phyloP scores from a whole-genome alignment of 371 early-diverging fungal genomes.

The Rhizomucor miehei region DNA sequence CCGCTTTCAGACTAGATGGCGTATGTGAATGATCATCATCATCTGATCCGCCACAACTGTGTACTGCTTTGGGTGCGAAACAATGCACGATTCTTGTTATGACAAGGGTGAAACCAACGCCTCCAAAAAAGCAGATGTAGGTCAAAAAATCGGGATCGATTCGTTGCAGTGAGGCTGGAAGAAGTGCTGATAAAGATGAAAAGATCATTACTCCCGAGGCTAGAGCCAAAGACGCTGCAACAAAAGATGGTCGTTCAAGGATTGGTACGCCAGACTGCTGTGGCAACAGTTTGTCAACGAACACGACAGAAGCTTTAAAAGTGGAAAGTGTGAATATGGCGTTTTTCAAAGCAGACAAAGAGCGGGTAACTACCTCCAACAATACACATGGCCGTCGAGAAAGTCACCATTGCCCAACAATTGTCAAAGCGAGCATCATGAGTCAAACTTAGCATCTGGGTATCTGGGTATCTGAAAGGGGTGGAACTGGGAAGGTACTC shows the following conservation, averaged over 20 bases:
- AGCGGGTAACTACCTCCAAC: background rate
- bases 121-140: conserved; percentile 34
- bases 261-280: conserved; percentile 7
- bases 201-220: conserved; percentile 44
- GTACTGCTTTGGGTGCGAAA: conserved; percentile 39
- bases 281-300: conserved; percentile 11
- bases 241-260: conserved; percentile 10
- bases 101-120: conserved; percentile 27
- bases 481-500: too few relatives aligned
- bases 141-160: conserved; percentile 12
- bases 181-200: conserved; percentile 30
- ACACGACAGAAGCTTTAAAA: conserved; percentile 17
- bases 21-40: background rate
- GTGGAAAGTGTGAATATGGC: background rate
- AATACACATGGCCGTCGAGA: background rate
- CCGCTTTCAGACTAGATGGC: background rate
- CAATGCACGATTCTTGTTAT: conserved; percentile 31
- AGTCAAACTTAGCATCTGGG: too few relatives aligned
- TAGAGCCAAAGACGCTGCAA: conserved; percentile 22
- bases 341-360: background rate
- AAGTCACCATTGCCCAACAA: background rate
- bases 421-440: background rate
- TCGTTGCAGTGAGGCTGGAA: conserved; percentile 32
- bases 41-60: conserved; percentile 24
- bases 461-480: too few relatives aligned